Base-by-base conservation (phyloP, 2,329 filamentous ascomycete genomes). In the Fonsecaea pedrosoi region DNA sequence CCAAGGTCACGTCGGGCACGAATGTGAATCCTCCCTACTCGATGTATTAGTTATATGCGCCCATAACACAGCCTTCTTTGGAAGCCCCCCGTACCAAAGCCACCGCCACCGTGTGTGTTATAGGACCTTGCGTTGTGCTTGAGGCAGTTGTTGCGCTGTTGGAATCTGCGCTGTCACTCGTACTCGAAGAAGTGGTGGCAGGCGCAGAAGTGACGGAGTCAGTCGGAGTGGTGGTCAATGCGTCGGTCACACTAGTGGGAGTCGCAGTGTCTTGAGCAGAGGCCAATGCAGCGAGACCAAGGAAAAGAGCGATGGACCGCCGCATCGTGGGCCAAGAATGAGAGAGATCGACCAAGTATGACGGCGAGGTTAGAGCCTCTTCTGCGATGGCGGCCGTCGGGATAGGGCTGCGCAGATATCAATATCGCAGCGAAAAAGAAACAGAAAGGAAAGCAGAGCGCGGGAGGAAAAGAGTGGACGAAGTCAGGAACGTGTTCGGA, bases 41-140 rank as follows among this genome's bases (percentile, higher is more conserved):
- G 2, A 21, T 37, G 54, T 7, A 66, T 63, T 54, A 42, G 50
- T 57, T 50, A 48, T 40, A 4, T 32, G 4, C 30, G 35, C 30
- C 21, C 4, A 59, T 18, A 3, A 53, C 30, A 21, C 21, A 8
- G 35, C 18, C 10, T 54, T 18, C 30, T 15, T n/a, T 55, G 38
- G 40, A 30, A 62, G 65, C 67, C 54, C 62, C 58, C 50, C 59
- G 3, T 61, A 61, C 59, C 59, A 61, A 54, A 38, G 54, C 69
- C 12, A 71, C 69, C 21, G 10, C 67, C 10, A 72, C 54, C 15
- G 70, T 72, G 45, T 71, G 69, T 38, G 70, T 72, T 50, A 71
- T 64, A 3, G 70, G 67, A 45, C 18, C 61, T n/a, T 59, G 59
- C 6, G 67, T 65, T 12, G 70, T 65, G 42, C 40, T 53, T 30